Percentiles rank a stretch among this genome's conserved stretches.
phyloP scores from a whole-genome alignment of 73 alveolate genomes.

The Blepharisma japonicum region DNA sequence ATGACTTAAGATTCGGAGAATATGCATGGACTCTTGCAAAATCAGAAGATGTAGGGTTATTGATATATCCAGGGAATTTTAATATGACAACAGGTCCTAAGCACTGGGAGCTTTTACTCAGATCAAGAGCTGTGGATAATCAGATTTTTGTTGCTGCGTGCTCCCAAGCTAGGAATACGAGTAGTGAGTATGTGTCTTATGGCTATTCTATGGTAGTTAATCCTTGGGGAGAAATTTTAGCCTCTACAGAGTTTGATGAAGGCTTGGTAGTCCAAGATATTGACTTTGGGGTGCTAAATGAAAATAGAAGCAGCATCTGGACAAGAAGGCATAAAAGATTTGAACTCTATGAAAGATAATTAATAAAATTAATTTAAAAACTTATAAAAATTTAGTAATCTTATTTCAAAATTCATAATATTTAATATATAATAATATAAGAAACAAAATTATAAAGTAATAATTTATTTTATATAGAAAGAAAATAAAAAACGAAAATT shows the following conservation, averaged over 20 bases:
- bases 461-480: no score
- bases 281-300: neutral
- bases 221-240: conserved; percentile 84
- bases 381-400: no score
- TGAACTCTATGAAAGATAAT: neutral
- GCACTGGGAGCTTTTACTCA: conserved; percentile 86
- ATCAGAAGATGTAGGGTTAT: conserved; percentile 68
- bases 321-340: neutral
- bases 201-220: conserved; percentile 78
- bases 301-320: neutral
- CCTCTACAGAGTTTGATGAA: conserved; percentile 42
- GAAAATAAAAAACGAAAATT: no score
- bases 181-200: conserved; percentile 70
- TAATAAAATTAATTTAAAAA: no score
- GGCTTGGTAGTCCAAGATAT: conserved; percentile 18
- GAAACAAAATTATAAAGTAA: no score
- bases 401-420: no score
- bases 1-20: conserved; percentile 94
- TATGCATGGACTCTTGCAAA: conserved; percentile 73
- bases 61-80: conserved; percentile 90
- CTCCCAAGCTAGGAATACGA: conserved; percentile 80
- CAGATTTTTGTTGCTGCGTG: conserved; percentile 78
- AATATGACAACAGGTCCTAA: conserved; percentile 91
- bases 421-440: no score
- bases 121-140: conserved; percentile 92